Evolutionary conservation across 129 eudicot genomes (phyloP).

Genomic region (Smallanthus sonchifolius): DNA sequence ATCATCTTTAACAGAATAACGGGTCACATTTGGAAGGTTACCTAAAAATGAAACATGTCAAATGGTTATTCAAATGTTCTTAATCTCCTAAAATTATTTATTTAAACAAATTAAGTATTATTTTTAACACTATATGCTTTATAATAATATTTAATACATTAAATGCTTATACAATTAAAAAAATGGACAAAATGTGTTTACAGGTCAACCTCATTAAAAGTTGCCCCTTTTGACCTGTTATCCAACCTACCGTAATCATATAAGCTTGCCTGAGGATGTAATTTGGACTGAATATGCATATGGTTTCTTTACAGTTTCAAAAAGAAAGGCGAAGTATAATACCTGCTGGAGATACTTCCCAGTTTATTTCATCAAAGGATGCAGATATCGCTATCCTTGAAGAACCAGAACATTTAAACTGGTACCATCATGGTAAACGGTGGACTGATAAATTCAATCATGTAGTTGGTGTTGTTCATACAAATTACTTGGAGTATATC

Average conservation of each 20-base stretch:
- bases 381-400: constrained; percentile 96
- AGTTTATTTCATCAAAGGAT: constrained; percentile 77
- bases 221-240: neutral
- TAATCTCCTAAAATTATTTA: neutral
- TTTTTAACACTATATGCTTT: neutral
- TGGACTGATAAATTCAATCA: constrained; percentile 99
- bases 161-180: neutral
- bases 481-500: constrained; percentile 93
- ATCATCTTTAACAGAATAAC: neutral
- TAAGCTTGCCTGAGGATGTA: constrained; percentile 9
- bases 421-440: constrained; percentile 97
- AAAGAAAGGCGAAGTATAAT: constrained; percentile 87
- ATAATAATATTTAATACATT: neutral
- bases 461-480: constrained; percentile 96
- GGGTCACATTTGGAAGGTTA: neutral
- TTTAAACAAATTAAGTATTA: neutral
- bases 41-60: neutral
- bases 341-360: constrained; percentile 95
- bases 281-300: neutral
- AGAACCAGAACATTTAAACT: constrained; percentile 95
- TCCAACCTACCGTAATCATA: neutral
- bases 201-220: neutral
- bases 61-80: neutral
- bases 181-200: neutral
- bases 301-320: constrained; percentile 50